Percentiles rank a stretch among this genome's conserved stretches.
These are phyloP conservation scores for Tubosaeta sp. DNA, from an alignment of 768 basidiomycete genomes.

Conservation along the genomic window DNA sequence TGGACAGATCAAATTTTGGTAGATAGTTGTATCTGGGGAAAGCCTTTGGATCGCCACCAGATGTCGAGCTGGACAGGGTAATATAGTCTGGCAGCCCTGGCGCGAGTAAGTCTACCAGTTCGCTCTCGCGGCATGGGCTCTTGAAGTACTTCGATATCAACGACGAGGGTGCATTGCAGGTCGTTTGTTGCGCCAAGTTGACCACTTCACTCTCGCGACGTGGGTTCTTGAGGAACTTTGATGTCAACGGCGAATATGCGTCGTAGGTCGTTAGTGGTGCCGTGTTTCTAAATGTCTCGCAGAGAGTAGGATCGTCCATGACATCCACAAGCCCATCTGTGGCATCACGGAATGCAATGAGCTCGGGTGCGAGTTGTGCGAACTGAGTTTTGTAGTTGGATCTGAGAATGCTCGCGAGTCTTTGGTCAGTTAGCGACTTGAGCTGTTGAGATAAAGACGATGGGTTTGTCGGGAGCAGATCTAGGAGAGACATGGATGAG, in stretches of 20 bases:
- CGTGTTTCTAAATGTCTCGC: no score
- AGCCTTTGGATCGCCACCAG: slow-evolving; percentile 10
- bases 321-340: no score
- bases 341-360: no score
- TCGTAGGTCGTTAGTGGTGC: no score
- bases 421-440: not conserved
- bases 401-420: not conserved
- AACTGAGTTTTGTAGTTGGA: not conserved
- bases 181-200: slow-evolving; percentile 2
- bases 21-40: slow-evolving; percentile 9
- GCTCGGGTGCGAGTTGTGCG: no score
- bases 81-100: slow-evolving; percentile 21
- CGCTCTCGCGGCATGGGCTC: slow-evolving; percentile 1
- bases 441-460: not conserved
- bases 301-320: no score
- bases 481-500: no score
- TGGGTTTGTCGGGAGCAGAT: no score
- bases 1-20: not conserved
- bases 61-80: slow-evolving; percentile 15
- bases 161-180: slow-evolving; percentile 14
- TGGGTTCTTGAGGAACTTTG: no score
- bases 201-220: no score
- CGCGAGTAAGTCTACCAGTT: slow-evolving; percentile 9
- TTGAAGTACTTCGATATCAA: slow-evolving; percentile 7
- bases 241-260: not conserved